Evolutionary conservation across 306 rosid genomes (phyloP).

Genomic region (Cyamopsis tetragonoloba): DNA sequence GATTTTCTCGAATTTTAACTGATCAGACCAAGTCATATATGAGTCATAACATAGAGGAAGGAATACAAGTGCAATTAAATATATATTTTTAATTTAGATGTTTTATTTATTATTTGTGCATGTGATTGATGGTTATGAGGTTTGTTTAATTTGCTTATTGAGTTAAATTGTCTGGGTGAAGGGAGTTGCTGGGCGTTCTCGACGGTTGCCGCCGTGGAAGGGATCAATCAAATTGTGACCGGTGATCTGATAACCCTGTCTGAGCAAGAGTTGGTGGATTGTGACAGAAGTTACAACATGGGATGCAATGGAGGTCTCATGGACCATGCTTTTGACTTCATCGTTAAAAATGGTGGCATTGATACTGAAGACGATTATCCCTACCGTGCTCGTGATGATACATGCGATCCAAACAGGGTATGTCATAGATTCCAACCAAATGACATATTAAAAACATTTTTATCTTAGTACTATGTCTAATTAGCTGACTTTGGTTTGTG

Average conservation of each 20-base stretch:
- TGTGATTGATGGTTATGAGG: not conserved
- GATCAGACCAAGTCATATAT: no score
- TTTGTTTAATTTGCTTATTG: not conserved
- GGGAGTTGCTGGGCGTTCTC: constrained; percentile 99
- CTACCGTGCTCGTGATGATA: constrained; percentile 52
- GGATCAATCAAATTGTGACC: constrained; percentile 68
- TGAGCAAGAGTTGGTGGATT: constrained; percentile 90
- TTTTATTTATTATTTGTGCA: not conserved
- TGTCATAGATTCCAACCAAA: no score
- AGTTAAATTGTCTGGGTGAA: constrained; percentile 24
- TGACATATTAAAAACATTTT: not conserved
- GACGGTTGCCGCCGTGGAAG: constrained; percentile 76
- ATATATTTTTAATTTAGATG: not conserved
- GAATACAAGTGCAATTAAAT: no score
- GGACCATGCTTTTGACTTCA: constrained; percentile 80
- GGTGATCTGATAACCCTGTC: constrained; percentile 62
- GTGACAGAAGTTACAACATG: constrained; percentile 64
- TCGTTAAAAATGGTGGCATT: constrained; percentile 78
- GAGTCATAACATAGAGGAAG: no score
- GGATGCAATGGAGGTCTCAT: constrained; percentile 98
- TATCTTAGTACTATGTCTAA: no score
- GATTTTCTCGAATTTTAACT: no score
- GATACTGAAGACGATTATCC: constrained; percentile 79
- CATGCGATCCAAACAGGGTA: constrained; percentile 69
- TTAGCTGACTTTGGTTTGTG: not conserved